These are phyloP conservation scores for Nemania abortiva DNA, from an alignment of 2,329 filamentous ascomycete genomes.

Conservation along the genomic window DNA sequence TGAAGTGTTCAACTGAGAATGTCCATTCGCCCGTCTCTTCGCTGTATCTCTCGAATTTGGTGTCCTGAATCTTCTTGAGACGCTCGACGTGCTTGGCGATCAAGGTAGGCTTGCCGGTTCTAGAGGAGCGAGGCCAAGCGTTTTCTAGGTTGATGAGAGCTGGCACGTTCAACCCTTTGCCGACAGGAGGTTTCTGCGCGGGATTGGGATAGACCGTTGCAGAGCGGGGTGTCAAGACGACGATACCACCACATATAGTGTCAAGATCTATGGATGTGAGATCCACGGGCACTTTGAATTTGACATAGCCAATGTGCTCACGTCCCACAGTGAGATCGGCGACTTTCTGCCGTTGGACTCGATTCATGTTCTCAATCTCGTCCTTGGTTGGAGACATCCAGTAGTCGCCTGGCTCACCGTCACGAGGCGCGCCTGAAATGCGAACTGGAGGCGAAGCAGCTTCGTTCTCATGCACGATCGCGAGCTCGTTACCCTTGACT, in stretches of 20 bases:
- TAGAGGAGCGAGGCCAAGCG: conserved; percentile 83
- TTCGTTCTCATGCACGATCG: conserved; percentile 81
- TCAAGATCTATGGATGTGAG: conserved; percentile 83
- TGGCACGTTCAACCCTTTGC: conserved; percentile 92
- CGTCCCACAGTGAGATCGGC: conserved; percentile 84
- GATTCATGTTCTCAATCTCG: conserved; percentile 83
- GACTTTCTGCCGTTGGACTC: conserved; percentile 80
- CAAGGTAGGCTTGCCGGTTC: conserved; percentile 71
- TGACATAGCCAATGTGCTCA: conserved; percentile 81
- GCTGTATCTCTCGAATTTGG: conserved; percentile 85
- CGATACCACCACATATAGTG: conserved; percentile 80
- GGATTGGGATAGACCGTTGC: conserved; percentile 88
- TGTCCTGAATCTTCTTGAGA: conserved; percentile 82
- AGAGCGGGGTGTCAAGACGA: conserved; percentile 79
- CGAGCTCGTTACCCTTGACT: conserved; percentile 79
- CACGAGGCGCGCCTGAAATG: conserved; percentile 48
- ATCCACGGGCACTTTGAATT: conserved; percentile 86
- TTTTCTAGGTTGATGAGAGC: conserved; percentile 90
- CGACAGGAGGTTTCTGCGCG: conserved; percentile 82
- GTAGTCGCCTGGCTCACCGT: conserved; percentile 78
- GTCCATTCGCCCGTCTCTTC: conserved; percentile 85
- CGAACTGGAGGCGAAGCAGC: conserved; percentile 52
- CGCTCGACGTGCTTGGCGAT: conserved; percentile 86
- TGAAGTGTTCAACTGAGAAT: conserved; percentile 96
- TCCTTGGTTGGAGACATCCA: conserved; percentile 84